Conservation (phyloP, 495 filamentous ascomycete species). For the Xylaria castorea region DNA sequence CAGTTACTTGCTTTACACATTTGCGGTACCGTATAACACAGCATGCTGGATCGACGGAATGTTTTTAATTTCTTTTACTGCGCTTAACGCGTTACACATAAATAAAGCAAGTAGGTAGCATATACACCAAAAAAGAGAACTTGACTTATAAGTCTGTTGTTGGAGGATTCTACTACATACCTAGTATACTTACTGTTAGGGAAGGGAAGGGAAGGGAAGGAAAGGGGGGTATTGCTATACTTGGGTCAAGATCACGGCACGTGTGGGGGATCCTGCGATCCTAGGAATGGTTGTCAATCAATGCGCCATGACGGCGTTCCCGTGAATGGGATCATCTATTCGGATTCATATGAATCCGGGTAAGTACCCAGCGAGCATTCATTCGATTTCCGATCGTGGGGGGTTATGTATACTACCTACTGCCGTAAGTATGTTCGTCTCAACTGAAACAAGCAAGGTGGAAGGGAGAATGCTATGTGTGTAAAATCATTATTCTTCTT, state of each 20-base stretch:
- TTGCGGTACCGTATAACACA: neutral
- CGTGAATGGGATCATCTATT: neutral
- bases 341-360: neutral
- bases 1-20: constrained; percentile 6
- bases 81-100: neutral
- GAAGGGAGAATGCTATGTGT: neutral
- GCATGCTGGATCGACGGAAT: neutral
- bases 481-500: neutral
- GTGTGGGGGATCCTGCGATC: constrained; percentile 8
- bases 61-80: neutral
- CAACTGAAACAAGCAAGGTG: neutral
- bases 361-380: neutral
- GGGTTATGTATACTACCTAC: neutral
- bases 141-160: neutral
- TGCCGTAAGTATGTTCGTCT: neutral
- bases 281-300: neutral
- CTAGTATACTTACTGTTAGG: neutral
- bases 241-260: neutral
- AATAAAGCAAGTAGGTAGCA: neutral
- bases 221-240: neutral
- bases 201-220: neutral
- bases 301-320: neutral
- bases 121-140: neutral
- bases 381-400: neutral
- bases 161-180: neutral